Percentiles rank a stretch among this genome's conserved stretches.
Conservation (phyloP, 2,329 filamentous ascomycete genomes). For the Ascochyta koolunga region DNA sequence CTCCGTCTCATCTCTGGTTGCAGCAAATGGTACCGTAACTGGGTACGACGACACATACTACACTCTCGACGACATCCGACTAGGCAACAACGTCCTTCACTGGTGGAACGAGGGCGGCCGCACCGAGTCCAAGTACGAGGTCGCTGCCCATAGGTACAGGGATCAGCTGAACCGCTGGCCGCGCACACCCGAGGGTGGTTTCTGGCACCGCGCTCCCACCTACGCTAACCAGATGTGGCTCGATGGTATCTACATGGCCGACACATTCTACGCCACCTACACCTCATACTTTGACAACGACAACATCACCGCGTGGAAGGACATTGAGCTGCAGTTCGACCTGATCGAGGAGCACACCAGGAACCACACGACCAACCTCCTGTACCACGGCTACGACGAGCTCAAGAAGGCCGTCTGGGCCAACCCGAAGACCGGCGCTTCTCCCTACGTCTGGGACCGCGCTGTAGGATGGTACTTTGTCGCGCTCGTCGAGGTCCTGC, state of each 20-base stretch:
- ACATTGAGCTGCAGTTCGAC: slow-evolving; percentile 48
- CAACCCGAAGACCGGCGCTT: slow-evolving; percentile 43
- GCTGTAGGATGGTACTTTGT: slow-evolving; percentile 49
- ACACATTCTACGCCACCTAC: slow-evolving; percentile 49
- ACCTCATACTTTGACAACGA: slow-evolving; percentile 46
- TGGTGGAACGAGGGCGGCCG: slow-evolving; percentile 52
- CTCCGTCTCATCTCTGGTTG: slow-evolving; percentile 57
- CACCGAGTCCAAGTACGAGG: slow-evolving; percentile 55
- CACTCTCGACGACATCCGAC: slow-evolving; percentile 57
- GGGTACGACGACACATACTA: slow-evolving; percentile 57
- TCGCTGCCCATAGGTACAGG: slow-evolving; percentile 56
- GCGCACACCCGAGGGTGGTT: slow-evolving; percentile 58
- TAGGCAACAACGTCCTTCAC: slow-evolving; percentile 60
- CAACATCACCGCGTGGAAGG: slow-evolving; percentile 52
- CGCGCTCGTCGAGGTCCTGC: slow-evolving; percentile 55
- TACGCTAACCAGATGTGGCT: slow-evolving; percentile 65
- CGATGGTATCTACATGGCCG: slow-evolving; percentile 57
- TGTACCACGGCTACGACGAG: slow-evolving; percentile 47
- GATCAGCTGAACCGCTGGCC: slow-evolving; percentile 57
- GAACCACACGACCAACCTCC: slow-evolving; percentile 41
- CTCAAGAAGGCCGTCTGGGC: slow-evolving; percentile 45
- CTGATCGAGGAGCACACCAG: slow-evolving; percentile 45
- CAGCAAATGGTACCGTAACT: slow-evolving; percentile 55
- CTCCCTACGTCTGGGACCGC: slow-evolving; percentile 47
- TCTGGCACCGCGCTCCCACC: slow-evolving; percentile 59